These are phyloP conservation scores for Penstemon eatonii DNA, from an alignment of 257 asterid species.

Conservation along the genomic window DNA sequence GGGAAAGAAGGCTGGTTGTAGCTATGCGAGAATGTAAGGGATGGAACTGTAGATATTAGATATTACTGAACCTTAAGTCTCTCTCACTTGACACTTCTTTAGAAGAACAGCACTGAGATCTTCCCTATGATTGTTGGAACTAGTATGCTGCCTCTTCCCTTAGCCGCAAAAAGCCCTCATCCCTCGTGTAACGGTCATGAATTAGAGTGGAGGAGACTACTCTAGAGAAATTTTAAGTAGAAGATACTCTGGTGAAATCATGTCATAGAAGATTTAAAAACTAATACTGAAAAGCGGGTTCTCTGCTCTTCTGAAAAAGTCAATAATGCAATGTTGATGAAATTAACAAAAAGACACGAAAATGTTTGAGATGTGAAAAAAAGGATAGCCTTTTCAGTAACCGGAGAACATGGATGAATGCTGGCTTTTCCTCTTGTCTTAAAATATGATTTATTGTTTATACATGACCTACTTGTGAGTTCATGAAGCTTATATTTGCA, in stretches of 20 bases:
- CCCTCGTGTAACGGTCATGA: background rate
- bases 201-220: background rate
- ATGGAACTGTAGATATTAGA: background rate
- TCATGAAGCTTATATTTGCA: conserved; percentile 37
- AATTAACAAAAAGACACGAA: conserved; percentile 1
- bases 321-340: conserved; percentile 1
- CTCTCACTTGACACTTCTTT: conserved; percentile 1
- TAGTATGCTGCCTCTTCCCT: background rate
- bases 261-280: conserved; percentile 5
- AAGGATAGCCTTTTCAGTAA: conserved; percentile 6
- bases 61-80: background rate
- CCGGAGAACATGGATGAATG: background rate
- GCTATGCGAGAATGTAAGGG: background rate
- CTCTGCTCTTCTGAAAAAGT: background rate
- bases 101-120: background rate
- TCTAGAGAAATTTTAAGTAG: background rate
- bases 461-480: conserved; percentile 22
- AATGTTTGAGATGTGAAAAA: background rate
- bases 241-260: background rate
- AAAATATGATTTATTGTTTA: conserved; percentile 4
- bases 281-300: conserved; percentile 8
- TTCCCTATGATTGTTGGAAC: background rate
- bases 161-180: background rate
- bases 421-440: background rate
- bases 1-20: background rate